A percentile compares a stretch with the other conserved stretches of the same genome.
Evolutionary conservation across 202 grass and related monocot genomes (phyloP).

Genomic region (Brachypodium distachyon): DNA sequence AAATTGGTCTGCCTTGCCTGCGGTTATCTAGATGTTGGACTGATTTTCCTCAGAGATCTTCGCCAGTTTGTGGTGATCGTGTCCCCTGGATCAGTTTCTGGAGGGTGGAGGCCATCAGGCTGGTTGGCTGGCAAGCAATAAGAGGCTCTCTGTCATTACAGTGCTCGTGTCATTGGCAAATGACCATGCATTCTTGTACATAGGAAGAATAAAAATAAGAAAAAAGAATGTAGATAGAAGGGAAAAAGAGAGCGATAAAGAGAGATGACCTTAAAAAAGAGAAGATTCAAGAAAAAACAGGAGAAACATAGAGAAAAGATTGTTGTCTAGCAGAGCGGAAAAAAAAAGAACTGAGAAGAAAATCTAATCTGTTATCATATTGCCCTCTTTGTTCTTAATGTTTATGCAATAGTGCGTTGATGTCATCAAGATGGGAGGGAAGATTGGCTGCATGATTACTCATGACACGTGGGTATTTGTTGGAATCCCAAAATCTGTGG

Average conservation of each 20-base stretch:
- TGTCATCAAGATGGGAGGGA: conserved; percentile 43
- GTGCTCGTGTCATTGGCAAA: neutral
- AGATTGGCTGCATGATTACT: conserved; percentile 60
- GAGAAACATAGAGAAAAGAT: neutral
- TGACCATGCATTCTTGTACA: conserved; percentile 2
- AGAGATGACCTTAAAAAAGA: neutral
- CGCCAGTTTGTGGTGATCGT: neutral
- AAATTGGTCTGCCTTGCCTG: neutral
- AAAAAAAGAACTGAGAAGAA: neutral
- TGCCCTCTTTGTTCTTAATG: conserved; percentile 29
- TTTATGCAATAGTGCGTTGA: conserved; percentile 39
- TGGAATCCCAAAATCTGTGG: conserved; percentile 41
- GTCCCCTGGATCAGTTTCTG: conserved; percentile 9
- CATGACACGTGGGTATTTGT: conserved; percentile 44
- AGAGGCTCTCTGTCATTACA: neutral
- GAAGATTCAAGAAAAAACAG: neutral
- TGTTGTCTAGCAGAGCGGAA: neutral
- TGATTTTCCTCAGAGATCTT: neutral
- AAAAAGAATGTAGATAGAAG: neutral
- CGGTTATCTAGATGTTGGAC: neutral
- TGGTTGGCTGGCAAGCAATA: neutral
- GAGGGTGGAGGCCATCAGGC: neutral
- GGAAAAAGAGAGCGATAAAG: neutral
- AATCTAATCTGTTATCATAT: conserved; percentile 16
- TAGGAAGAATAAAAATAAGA: neutral